These are phyloP conservation scores for Pythium sp. DNA, from an alignment of 352 stramenopile genomes.

Conservation along the genomic window DNA sequence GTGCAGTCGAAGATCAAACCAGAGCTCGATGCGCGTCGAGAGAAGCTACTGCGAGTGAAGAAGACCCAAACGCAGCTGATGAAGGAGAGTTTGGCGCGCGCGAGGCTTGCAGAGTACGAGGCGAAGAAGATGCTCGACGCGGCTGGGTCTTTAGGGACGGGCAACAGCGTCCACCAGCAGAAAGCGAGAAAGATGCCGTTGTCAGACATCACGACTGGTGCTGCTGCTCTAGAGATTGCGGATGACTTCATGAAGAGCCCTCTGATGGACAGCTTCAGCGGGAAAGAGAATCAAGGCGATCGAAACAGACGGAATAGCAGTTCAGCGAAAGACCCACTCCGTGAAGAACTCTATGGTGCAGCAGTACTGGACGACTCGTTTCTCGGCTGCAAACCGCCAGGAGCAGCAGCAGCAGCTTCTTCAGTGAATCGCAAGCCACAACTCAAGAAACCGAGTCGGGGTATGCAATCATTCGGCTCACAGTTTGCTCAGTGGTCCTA, in stretches of 20 bases:
- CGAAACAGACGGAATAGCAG: background rate
- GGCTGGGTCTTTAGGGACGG: background rate
- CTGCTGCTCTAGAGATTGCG: slow-evolving; percentile 76
- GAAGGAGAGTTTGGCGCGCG: slow-evolving; percentile 57
- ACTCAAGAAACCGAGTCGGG: slow-evolving; percentile 22
- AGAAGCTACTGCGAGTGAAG: slow-evolving; percentile 69
- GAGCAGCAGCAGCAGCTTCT: slow-evolving; percentile 9
- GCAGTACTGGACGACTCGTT: slow-evolving; percentile 43
- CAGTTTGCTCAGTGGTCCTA: background rate
- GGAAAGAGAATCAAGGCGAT: slow-evolving; percentile 7
- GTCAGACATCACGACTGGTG: slow-evolving; percentile 53
- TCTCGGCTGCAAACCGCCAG: slow-evolving; percentile 43
- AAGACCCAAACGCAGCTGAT: slow-evolving; percentile 78
- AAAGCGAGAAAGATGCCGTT: slow-evolving; percentile 40
- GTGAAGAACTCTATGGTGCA: slow-evolving; percentile 65
- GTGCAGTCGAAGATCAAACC: slow-evolving; percentile 67
- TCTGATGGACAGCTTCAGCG: slow-evolving; percentile 64
- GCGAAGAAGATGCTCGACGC: slow-evolving; percentile 28
- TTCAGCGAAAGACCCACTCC: slow-evolving; percentile 33
- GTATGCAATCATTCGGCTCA: background rate
- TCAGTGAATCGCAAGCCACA: background rate
- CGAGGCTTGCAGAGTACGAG: slow-evolving; percentile 60
- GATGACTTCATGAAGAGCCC: slow-evolving; percentile 76
- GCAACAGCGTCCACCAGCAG: background rate
- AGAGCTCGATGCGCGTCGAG: slow-evolving; percentile 42